Evolutionary conservation across 148 eudicot genomes (phyloP).

Genomic region (Limonium bicolor): DNA sequence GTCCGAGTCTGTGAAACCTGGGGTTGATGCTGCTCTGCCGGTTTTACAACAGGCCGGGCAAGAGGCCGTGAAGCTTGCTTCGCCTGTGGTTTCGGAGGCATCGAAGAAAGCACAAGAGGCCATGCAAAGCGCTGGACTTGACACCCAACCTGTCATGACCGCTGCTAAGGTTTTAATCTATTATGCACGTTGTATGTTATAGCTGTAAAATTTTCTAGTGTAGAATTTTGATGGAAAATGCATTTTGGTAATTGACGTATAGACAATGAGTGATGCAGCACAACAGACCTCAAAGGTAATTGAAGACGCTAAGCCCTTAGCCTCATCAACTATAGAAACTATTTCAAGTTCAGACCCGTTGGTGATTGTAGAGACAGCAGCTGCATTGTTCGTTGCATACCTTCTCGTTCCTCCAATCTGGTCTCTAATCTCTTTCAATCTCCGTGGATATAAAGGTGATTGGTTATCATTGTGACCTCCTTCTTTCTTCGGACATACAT

Average conservation of each 20-base stretch:
- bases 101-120: constrained; percentile 83
- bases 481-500: too few relatives aligned
- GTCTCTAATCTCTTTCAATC: constrained; percentile 53
- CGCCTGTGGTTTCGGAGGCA: constrained; percentile 66
- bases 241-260: constrained; percentile 9
- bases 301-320: constrained; percentile 58
- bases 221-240: neutral
- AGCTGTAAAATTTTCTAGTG: too few relatives aligned
- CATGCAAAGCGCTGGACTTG: constrained; percentile 68
- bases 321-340: constrained; percentile 66
- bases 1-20: constrained; percentile 51
- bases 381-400: constrained; percentile 57
- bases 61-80: constrained; percentile 51
- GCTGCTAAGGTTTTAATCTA: constrained; percentile 61
- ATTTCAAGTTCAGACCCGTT: constrained; percentile 63
- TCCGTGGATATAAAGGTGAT: constrained; percentile 88
- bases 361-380: constrained; percentile 40
- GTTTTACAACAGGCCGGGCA: constrained; percentile 67
- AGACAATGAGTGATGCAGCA: constrained; percentile 83
- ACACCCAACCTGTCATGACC: constrained; percentile 42
- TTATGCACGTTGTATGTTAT: neutral
- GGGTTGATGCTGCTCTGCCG: constrained; percentile 63
- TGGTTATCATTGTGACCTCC: too few relatives aligned
- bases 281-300: constrained; percentile 63
- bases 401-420: constrained; percentile 64